Evolutionary conservation across 176 grass and related monocot genomes (phyloP).

Genomic region (Oryza longistaminata): DNA sequence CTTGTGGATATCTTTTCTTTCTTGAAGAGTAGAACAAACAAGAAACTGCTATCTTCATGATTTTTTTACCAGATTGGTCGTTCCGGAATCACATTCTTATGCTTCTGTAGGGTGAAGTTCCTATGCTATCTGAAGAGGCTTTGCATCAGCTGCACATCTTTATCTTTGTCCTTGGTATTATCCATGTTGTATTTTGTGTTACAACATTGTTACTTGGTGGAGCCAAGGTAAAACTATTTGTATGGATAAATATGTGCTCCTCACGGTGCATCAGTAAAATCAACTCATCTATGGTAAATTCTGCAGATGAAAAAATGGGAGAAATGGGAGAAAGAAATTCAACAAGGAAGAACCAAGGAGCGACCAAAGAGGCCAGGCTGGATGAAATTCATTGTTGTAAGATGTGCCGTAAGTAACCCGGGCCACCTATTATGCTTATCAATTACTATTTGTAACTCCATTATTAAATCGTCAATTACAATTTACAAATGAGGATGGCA

Average conservation of each 20-base stretch:
- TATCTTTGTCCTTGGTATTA: slow-evolving; percentile 68
- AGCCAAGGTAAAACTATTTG: slow-evolving; percentile 55
- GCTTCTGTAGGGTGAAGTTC: slow-evolving; percentile 55
- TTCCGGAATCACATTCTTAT: slow-evolving; percentile 10
- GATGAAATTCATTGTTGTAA: slow-evolving; percentile 41
- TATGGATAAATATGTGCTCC: not conserved
- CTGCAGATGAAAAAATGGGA: slow-evolving; percentile 64
- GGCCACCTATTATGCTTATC: slow-evolving; percentile 21
- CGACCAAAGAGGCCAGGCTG: slow-evolving; percentile 28
- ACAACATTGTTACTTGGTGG: slow-evolving; percentile 70
- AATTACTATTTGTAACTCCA: not conserved
- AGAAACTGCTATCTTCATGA: not conserved
- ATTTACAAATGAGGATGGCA: not conserved
- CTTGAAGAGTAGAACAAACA: not conserved
- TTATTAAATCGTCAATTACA: not conserved
- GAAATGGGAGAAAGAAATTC: slow-evolving; percentile 55
- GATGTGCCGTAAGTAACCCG: slow-evolving; percentile 50
- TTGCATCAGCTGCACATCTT: slow-evolving; percentile 77
- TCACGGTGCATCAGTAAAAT: not conserved
- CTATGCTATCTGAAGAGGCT: slow-evolving; percentile 60
- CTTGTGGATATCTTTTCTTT: not conserved
- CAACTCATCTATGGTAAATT: slow-evolving; percentile 23
- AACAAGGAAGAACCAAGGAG: slow-evolving; percentile 34
- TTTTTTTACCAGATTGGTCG: not conserved
- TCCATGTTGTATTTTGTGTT: slow-evolving; percentile 67